These are phyloP conservation scores for Artemisia tridentata DNA, from an alignment of 129 eudicot genomes.

Conservation along the genomic window DNA sequence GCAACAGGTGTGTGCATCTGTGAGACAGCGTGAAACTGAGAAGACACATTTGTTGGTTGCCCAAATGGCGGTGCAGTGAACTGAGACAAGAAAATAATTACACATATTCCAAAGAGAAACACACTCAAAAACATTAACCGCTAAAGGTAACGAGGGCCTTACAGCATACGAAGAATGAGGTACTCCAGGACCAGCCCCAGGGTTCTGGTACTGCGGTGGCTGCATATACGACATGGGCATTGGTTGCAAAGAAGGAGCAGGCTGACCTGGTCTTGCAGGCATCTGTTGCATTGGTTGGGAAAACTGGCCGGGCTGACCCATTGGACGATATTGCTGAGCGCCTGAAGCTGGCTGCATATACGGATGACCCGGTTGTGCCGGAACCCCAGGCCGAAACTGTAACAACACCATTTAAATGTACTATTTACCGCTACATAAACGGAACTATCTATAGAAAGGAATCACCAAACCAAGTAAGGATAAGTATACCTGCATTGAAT, in stretches of 20 bases:
- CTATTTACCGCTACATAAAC: background rate
- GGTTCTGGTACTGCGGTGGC: slow-evolving; percentile 51
- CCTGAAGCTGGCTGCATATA: slow-evolving; percentile 53
- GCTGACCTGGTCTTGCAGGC: slow-evolving; percentile 49
- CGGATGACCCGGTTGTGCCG: slow-evolving; percentile 63
- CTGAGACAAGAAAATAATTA: slow-evolving; percentile 39
- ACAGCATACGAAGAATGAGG: slow-evolving; percentile 72
- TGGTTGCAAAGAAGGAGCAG: slow-evolving; percentile 51
- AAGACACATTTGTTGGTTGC: slow-evolving; percentile 50
- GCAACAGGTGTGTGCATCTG: slow-evolving; percentile 61
- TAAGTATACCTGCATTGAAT: slow-evolving; percentile 71
- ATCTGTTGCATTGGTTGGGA: slow-evolving; percentile 75
- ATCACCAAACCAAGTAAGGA: background rate
- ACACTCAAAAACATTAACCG: slow-evolving; percentile 10
- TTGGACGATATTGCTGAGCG: slow-evolving; percentile 60
- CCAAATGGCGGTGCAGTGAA: slow-evolving; percentile 62
- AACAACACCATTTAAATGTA: slow-evolving; percentile 11
- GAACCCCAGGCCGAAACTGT: slow-evolving; percentile 70
- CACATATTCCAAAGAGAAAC: slow-evolving; percentile 15
- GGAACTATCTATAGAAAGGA: background rate
- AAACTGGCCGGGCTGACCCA: slow-evolving; percentile 74
- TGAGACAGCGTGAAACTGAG: slow-evolving; percentile 65
- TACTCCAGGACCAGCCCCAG: slow-evolving; percentile 53
- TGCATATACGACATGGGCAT: slow-evolving; percentile 59
- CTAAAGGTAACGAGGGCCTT: slow-evolving; percentile 19